phyloP scores from a whole-genome alignment of 106 monocot genomes.

The Ottelia alismoides region DNA sequence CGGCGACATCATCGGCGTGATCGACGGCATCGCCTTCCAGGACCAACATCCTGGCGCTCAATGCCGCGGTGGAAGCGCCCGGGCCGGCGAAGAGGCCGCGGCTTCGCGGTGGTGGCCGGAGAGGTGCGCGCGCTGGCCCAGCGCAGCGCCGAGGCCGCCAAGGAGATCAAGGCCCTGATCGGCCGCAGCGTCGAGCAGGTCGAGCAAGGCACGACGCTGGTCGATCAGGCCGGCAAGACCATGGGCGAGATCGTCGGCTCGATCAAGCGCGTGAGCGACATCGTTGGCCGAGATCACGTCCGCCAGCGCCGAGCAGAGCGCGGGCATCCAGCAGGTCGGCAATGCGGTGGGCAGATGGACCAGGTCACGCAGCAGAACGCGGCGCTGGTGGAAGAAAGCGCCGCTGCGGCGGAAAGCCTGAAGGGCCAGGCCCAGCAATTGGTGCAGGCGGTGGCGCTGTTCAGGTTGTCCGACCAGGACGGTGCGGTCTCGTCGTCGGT shows the following conservation, averaged over 20 bases:
- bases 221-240: not conserved
- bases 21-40: too few relatives aligned
- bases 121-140: not conserved
- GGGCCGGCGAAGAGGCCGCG: not conserved
- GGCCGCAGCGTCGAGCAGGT: not conserved
- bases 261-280: not conserved
- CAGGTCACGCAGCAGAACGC: not conserved
- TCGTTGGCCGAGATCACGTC: not conserved
- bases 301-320: not conserved
- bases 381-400: not conserved
- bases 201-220: not conserved
- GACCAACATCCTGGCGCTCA: not conserved
- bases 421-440: not conserved
- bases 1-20: too few relatives aligned
- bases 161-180: not conserved
- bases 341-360: not conserved
- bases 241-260: not conserved
- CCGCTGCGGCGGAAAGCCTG: not conserved
- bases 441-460: too few relatives aligned
- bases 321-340: not conserved
- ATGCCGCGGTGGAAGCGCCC: not conserved
- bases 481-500: too few relatives aligned
- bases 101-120: not conserved
- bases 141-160: too few relatives aligned
- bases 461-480: too few relatives aligned